Base-by-base conservation (phyloP, 2,329 filamentous ascomycete species). In the Alternaria infectoria region DNA sequence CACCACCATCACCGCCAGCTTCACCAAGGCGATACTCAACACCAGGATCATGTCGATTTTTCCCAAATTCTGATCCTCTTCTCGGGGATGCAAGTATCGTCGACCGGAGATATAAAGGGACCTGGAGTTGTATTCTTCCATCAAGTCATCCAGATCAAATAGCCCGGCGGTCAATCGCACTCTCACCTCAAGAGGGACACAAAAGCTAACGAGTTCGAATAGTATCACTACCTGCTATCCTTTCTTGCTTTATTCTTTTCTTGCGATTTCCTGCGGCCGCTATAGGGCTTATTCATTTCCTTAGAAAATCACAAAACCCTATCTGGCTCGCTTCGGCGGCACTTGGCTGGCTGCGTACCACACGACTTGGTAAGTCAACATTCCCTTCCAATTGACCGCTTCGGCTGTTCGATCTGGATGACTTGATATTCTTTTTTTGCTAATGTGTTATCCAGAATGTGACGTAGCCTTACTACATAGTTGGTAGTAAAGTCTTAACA, bases 101-200 rank as follows among this genome's bases (percentile, higher is more conserved):
- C 2, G 26, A 17, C 23, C 15, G 9, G n/a, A 21, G 8, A 15
- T 28, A 25, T 28, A 15, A 46, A 44, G 17, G 23, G 17, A 47
- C 12, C 3, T 11, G 32, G 5, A 4, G 6, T n/a, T 1, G 13
- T 17, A 32, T 21, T 28, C 43, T 26, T 49, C 19, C 54, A 57
- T 57, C 54, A 49, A 57, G 54, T 47, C 43, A 57, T 57, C 25
- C 54, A 57, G 54, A 57, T 47, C 17, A 11, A 28, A 30, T 32
- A 19, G 54, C 43, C n/a, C 54, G 46, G 54, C n/a, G 54, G 54
- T 25, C 44, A 30, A 47, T 32, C 40, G 13, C 25, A 21, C 54
- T 19, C 25, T 46, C 28, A 40, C 8, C 21, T 28, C 10, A 45
- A 10, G 12, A 36, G 17, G 15, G 19, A 47, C 4, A 49, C n/a